Percentiles rank a stretch among this genome's conserved stretches.
Conservation (phyloP, 2,329 filamentous ascomycete genomes). For the Cercospora brassicicola region DNA sequence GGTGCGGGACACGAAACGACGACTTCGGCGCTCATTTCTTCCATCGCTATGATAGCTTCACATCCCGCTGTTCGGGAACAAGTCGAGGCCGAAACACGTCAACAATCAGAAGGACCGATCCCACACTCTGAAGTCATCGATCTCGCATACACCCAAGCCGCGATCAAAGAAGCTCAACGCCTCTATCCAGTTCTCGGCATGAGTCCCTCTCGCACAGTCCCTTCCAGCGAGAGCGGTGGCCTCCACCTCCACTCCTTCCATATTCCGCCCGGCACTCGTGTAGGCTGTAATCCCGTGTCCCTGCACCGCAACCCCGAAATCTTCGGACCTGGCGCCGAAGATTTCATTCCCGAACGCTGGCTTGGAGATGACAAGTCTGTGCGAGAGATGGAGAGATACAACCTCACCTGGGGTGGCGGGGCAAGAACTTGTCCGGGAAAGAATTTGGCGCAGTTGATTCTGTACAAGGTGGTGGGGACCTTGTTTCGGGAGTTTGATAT, state of each 20-base stretch:
- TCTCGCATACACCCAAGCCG: slow-evolving; percentile 45
- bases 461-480: slow-evolving; percentile 21
- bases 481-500: slow-evolving; percentile 20
- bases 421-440: slow-evolving; percentile 27
- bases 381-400: slow-evolving; percentile 21
- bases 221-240: slow-evolving; percentile 35
- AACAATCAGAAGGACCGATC: neutral
- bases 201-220: slow-evolving; percentile 43
- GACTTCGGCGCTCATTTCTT: slow-evolving; percentile 19
- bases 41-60: slow-evolving; percentile 18
- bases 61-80: neutral
- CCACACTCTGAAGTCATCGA: slow-evolving; percentile 32
- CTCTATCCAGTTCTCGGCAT: slow-evolving; percentile 48
- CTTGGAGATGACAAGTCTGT: slow-evolving; percentile 24
- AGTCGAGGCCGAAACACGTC: slow-evolving; percentile 3
- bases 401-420: slow-evolving; percentile 30
- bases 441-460: slow-evolving; percentile 35
- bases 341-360: slow-evolving; percentile 42
- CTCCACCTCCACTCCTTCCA: slow-evolving; percentile 39
- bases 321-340: slow-evolving; percentile 38
- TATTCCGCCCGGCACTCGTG: slow-evolving; percentile 36
- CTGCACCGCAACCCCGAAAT: slow-evolving; percentile 38
- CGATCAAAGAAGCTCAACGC: slow-evolving; percentile 49
- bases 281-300: slow-evolving; percentile 39
- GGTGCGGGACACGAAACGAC: slow-evolving; percentile 27